These are phyloP conservation scores for Purpureocillium lavendulum DNA, from an alignment of 2,329 filamentous ascomycete species.

Conservation along the genomic window DNA sequence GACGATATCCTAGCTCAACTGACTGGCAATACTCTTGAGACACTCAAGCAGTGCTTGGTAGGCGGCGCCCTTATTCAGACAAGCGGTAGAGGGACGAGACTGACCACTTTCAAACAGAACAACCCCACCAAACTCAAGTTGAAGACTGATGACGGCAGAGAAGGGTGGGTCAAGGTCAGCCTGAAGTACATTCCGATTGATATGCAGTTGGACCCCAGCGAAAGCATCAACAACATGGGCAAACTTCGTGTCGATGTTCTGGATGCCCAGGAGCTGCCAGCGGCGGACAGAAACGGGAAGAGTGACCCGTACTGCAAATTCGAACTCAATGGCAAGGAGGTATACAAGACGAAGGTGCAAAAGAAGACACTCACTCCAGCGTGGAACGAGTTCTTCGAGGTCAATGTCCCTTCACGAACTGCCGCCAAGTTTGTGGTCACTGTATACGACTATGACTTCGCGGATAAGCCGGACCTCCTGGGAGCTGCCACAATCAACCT, in stretches of 20 bases:
- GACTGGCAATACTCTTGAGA: conserved; percentile 76
- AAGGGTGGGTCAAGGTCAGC: conserved; percentile 79
- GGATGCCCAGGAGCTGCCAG: conserved; percentile 78
- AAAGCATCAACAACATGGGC: conserved; percentile 99
- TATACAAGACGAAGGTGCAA: conserved; percentile 90
- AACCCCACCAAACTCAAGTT: conserved; percentile 78
- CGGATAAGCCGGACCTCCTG: conserved; percentile 87
- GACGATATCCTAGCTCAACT: conserved; percentile 75
- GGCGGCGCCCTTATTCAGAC: conserved; percentile 21
- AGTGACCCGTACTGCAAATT: conserved; percentile 98
- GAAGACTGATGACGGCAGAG: conserved; percentile 66
- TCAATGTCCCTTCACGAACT: conserved; percentile 73
- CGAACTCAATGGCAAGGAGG: conserved; percentile 75
- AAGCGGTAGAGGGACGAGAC: neutral
- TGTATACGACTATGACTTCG: conserved; percentile 95
- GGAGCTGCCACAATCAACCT: conserved; percentile 71
- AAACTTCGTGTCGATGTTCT: conserved; percentile 88
- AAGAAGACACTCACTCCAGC: conserved; percentile 94
- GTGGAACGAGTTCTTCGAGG: conserved; percentile 96
- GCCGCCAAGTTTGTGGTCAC: conserved; percentile 75
- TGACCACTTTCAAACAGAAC: conserved; percentile 46
- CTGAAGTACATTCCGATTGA: conserved; percentile 90
- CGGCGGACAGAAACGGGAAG: conserved; percentile 91
- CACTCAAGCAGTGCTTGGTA: conserved; percentile 79
- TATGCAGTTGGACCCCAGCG: conserved; percentile 88